Evolutionary conservation across 1,284 basidiomycete genomes (phyloP).

Genomic region (Entoloma clypeatum): DNA sequence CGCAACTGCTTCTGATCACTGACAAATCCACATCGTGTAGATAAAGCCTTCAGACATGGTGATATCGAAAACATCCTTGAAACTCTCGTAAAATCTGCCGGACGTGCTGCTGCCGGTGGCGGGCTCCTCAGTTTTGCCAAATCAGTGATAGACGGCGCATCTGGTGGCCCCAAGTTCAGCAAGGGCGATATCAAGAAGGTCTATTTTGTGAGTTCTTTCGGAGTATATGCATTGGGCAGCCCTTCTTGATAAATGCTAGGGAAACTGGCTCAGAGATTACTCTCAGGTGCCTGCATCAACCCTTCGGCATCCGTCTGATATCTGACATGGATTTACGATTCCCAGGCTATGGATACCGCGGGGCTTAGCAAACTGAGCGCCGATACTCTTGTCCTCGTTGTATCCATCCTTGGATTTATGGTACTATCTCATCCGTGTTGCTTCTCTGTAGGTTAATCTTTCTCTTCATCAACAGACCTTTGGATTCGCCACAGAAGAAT

Average conservation of each 20-base stretch:
- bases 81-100: conserved; percentile 54
- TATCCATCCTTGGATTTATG: conserved; percentile 70
- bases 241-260: conserved; percentile 31
- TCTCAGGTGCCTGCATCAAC: conserved; percentile 40
- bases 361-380: conserved; percentile 57
- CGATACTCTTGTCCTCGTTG: conserved; percentile 71
- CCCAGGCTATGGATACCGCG: conserved; percentile 76
- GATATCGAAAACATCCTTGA: conserved; percentile 66
- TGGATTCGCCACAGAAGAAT: conserved; percentile 73
- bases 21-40: conserved; percentile 26
- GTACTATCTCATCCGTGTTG: conserved; percentile 29
- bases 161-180: conserved; percentile 55
- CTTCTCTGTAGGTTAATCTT: neutral
- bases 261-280: conserved; percentile 64
- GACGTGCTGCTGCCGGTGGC: conserved; percentile 41
- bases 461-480: conserved; percentile 41
- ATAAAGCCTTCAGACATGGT: conserved; percentile 73
- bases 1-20: conserved; percentile 1
- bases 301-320: too few relatives aligned
- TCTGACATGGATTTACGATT: conserved; percentile 1
- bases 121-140: conserved; percentile 48
- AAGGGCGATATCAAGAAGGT: conserved; percentile 59
- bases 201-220: conserved; percentile 49
- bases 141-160: conserved; percentile 40
- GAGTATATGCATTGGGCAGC: neutral